These are phyloP conservation scores for Penicillium sp. DNA, from an alignment of 2,329 filamentous ascomycete genomes.

Conservation along the genomic window DNA sequence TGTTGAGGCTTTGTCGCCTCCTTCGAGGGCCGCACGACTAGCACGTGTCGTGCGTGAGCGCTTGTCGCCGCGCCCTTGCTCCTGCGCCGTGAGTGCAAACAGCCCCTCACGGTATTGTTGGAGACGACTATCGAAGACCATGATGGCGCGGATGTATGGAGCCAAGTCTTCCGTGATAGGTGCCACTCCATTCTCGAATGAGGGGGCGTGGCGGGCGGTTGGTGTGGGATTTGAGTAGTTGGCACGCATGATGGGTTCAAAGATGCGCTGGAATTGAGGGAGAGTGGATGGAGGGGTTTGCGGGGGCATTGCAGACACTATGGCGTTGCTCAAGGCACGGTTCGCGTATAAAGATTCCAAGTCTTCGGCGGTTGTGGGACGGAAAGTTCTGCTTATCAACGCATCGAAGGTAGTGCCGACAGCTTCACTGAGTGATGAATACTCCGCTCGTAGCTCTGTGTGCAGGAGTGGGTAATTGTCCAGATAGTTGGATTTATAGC, in stretches of 20 bases:
- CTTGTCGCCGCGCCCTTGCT: conserved; percentile 48
- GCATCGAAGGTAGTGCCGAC: conserved; percentile 34
- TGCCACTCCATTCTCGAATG: conserved; percentile 69
- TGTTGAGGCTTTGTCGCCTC: conserved; percentile 64
- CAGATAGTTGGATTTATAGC: conserved; percentile 54
- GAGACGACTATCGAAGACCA: conserved; percentile 69
- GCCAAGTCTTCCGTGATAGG: conserved; percentile 74
- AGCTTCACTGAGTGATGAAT: conserved; percentile 37
- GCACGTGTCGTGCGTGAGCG: conserved; percentile 69
- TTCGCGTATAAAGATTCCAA: conserved; percentile 25
- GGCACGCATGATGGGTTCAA: conserved; percentile 52
- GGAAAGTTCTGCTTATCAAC: conserved; percentile 27
- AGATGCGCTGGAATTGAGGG: conserved; percentile 45
- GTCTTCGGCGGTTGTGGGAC: conserved; percentile 14
- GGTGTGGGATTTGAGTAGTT: conserved; percentile 32
- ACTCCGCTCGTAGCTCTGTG: conserved; percentile 48
- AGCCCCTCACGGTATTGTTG: conserved; percentile 65
- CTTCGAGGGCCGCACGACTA: conserved; percentile 73
- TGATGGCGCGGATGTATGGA: conserved; percentile 84
- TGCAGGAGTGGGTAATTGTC: conserved; percentile 55
- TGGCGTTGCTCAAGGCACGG: conserved; percentile 31
- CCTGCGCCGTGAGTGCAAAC: conserved; percentile 60
- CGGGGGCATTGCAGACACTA: conserved; percentile 9
- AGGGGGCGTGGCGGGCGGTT: conserved; percentile 53
- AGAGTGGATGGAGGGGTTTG: conserved; percentile 29